phyloP scores from a whole-genome alignment of 2,329 filamentous ascomycete species.

The Moelleriella libera region DNA sequence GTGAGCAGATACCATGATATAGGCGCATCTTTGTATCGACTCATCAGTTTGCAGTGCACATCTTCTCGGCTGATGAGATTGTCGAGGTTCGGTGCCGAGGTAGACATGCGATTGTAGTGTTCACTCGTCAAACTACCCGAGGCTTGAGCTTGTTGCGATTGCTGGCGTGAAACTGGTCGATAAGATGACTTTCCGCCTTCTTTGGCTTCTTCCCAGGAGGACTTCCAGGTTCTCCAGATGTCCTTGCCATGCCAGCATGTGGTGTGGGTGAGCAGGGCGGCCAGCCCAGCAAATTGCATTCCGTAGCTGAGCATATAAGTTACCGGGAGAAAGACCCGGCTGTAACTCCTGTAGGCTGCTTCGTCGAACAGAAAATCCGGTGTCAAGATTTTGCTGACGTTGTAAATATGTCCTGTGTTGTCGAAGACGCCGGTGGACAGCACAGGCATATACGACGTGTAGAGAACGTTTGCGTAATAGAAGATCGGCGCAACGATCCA shows the following conservation, averaged over 20 bases:
- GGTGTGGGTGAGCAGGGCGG: constrained; percentile 69
- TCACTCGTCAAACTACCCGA: constrained; percentile 8
- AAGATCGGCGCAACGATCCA: constrained; percentile 70
- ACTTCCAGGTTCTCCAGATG: constrained; percentile 64
- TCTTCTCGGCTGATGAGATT: constrained; percentile 59
- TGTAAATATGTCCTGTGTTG: constrained; percentile 66
- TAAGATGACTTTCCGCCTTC: constrained; percentile 36
- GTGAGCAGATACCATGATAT: constrained; percentile 69
- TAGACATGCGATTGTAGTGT: constrained; percentile 11
- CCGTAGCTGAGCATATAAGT: constrained; percentile 81
- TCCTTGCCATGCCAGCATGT: constrained; percentile 74
- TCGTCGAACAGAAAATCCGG: constrained; percentile 64
- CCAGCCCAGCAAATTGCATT: constrained; percentile 71
- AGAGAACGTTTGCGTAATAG: constrained; percentile 70
- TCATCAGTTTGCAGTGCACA: constrained; percentile 75
- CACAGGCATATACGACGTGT: constrained; percentile 76
- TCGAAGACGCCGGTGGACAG: constrained; percentile 76
- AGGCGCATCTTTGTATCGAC: constrained; percentile 67
- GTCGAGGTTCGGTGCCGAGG: constrained; percentile 28
- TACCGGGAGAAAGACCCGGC: constrained; percentile 71
- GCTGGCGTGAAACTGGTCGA: constrained; percentile 25
- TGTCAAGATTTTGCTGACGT: constrained; percentile 69
- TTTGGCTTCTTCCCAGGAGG: constrained; percentile 50
- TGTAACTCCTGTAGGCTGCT: constrained; percentile 66
- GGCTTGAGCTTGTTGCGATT: constrained; percentile 11